phyloP scores from a whole-genome alignment of 306 rosid genomes.

The Macrotyloma uniflorum region DNA sequence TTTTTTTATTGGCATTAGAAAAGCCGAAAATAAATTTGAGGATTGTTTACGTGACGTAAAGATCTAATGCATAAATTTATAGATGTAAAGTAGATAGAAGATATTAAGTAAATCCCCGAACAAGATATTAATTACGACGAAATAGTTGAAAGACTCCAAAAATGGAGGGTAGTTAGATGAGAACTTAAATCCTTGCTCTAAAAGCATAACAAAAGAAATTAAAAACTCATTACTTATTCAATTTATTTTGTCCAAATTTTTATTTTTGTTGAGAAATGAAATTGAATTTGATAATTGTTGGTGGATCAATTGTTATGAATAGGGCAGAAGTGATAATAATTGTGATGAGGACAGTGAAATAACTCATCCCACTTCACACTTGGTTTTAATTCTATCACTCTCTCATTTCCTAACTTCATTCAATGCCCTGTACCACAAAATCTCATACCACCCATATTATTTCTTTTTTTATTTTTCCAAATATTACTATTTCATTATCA shows the following conservation, averaged over 20 bases:
- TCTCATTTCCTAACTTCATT: constrained; percentile 36
- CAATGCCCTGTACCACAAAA: constrained; percentile 19
- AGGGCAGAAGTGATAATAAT: constrained; percentile 44
- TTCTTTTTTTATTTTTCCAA: too few species aligned
- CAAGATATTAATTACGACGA: constrained; percentile 17
- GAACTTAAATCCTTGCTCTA: neutral
- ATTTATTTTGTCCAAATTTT: neutral
- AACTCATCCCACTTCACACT: constrained; percentile 41
- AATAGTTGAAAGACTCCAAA: neutral
- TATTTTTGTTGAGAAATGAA: neutral
- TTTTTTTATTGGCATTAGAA: neutral
- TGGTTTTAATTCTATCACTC: constrained; percentile 25
- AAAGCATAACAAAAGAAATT: constrained; percentile 1
- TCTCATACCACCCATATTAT: neutral
- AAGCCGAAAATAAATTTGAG: neutral
- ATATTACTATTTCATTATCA: too few species aligned
- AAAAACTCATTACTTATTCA: neutral
- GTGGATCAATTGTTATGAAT: constrained; percentile 34
- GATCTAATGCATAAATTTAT: neutral
- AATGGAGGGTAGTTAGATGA: neutral
- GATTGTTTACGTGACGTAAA: neutral
- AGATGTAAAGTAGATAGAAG: neutral
- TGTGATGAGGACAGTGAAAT: constrained; percentile 41
- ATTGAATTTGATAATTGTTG: constrained; percentile 6
- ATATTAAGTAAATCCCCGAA: neutral